phyloP scores from a whole-genome alignment of 163 green algal species.

The Scenedesmus sp. region DNA sequence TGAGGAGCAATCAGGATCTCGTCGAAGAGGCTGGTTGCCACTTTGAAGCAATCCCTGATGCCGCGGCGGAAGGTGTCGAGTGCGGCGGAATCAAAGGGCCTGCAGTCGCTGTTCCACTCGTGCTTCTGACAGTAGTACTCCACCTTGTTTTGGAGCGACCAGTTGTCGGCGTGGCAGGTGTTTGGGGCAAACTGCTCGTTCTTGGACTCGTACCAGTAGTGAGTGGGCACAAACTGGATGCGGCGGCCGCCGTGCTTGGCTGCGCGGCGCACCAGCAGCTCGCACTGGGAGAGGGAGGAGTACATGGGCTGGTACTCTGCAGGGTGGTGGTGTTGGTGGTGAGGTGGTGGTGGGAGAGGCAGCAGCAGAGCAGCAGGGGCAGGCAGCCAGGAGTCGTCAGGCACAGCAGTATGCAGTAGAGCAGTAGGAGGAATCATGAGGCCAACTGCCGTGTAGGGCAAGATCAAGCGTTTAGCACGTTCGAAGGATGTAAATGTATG shows the following conservation, averaged over 20 bases:
- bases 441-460: background rate
- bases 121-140: slow-evolving; percentile 47
- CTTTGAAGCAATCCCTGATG: slow-evolving; percentile 31
- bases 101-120: slow-evolving; percentile 52
- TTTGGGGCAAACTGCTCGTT: slow-evolving; percentile 12
- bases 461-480: background rate
- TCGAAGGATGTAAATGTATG: background rate
- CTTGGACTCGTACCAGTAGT: slow-evolving; percentile 48
- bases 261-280: slow-evolving; percentile 36
- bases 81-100: background rate
- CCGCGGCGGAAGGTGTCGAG: background rate
- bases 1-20: slow-evolving; percentile 49
- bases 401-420: background rate
- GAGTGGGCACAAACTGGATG: slow-evolving; percentile 50
- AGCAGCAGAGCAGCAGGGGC: background rate
- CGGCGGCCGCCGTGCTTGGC: slow-evolving; percentile 41
- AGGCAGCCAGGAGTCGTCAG: background rate
- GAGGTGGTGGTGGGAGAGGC: background rate
- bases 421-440: background rate
- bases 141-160: slow-evolving; percentile 44
- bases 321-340: background rate
- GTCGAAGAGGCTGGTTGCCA: slow-evolving; percentile 47
- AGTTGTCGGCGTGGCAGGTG: slow-evolving; percentile 52
- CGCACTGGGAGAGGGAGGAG: slow-evolving; percentile 28
- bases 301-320: slow-evolving; percentile 51